Base-by-base conservation (phyloP, 176 grass and related monocot genomes). In the Secale cereale region DNA sequence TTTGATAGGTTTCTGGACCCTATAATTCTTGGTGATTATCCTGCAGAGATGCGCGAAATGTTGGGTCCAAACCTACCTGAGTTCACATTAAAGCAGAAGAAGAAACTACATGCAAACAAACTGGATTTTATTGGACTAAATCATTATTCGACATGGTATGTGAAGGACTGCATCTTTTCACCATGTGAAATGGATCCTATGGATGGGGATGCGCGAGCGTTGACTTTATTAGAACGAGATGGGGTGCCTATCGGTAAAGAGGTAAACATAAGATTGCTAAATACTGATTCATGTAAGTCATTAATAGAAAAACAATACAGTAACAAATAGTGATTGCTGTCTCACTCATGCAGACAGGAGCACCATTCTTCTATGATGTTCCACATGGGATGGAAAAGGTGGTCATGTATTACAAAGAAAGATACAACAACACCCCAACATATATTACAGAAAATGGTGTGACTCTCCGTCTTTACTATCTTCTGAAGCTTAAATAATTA, bases 401-500 rank as follows among this genome's bases (percentile, higher is more conserved):
- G 19, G 81, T 91, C 40, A 87, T 88, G 80, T 88, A 92, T 77
- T 81, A 81, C 60, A 97, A 87, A 87, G 33, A 92, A 80, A 97
- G 86, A 94, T 97, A 94, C 73, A 91, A 89, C 74, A 92, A 94
- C 19, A 90, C 67, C 4, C 81, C 90, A 12, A 94, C 74, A 50
- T 92, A 90, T 83, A 89, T 97, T 3, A 78, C 92, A 16, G 94
- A 97, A 89, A 97, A 97, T 54, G 94, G 92, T 97, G 85, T 31
- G 66, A 35, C 0, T 30, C 26, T 16, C 45, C 32, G 71, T 76
- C 16, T 46, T 52, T 52, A 1, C 54, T 74, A 65, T 39, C 40
- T 81, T 26, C 35, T 12, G 45, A 69, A 59, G 33, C 11, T 70
- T 70, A 23, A 40, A 78, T 61, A 59, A 69, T 79, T 5, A 70